Percentiles rank a stretch among this genome's conserved stretches.
Conservation (phyloP, 495 filamentous ascomycete genomes). For the Aspergillus olivimuriae region DNA sequence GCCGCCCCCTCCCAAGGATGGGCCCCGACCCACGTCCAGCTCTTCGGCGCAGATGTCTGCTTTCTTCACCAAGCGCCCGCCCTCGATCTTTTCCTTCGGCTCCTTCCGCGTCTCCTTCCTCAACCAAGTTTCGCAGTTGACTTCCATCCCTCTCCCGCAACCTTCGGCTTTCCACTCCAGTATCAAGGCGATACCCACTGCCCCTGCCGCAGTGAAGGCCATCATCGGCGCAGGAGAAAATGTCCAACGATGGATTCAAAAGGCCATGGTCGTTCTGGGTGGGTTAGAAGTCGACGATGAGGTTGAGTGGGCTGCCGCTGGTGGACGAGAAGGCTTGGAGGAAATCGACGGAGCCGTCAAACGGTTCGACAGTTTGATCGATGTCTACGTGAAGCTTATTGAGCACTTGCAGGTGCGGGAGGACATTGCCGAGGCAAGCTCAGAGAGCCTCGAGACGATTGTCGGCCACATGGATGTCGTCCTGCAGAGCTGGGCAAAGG, state of each 20-base stretch:
- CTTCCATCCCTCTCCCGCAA: slow-evolving; percentile 76
- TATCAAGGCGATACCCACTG: slow-evolving; percentile 75
- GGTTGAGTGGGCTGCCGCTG: slow-evolving; percentile 94
- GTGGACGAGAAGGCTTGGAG: slow-evolving; percentile 79
- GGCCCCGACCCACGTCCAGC: slow-evolving; percentile 27
- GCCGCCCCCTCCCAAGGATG: slow-evolving; percentile 11
- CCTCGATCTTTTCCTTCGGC: slow-evolving; percentile 73
- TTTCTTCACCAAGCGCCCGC: slow-evolving; percentile 46
- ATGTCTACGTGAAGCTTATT: slow-evolving; percentile 84
- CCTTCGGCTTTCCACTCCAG: slow-evolving; percentile 72
- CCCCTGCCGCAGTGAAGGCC: slow-evolving; percentile 67
- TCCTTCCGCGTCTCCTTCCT: slow-evolving; percentile 85
- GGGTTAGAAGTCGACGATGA: slow-evolving; percentile 91
- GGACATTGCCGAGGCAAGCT: slow-evolving; percentile 64
- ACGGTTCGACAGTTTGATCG: slow-evolving; percentile 78
- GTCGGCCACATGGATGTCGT: slow-evolving; percentile 85
- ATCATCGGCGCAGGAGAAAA: slow-evolving; percentile 79
- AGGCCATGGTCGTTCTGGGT: slow-evolving; percentile 77
- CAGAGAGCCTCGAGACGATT: slow-evolving; percentile 60
- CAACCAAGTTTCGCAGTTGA: slow-evolving; percentile 82
- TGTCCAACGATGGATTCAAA: slow-evolving; percentile 86
- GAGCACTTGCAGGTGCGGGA: slow-evolving; percentile 76
- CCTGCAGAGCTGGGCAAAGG: slow-evolving; percentile 73
- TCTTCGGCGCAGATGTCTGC: slow-evolving; percentile 40
- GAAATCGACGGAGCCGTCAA: slow-evolving; percentile 83